Conservation (phyloP, 1,284 basidiomycete genomes). For the Ceratobasidium sp. region DNA sequence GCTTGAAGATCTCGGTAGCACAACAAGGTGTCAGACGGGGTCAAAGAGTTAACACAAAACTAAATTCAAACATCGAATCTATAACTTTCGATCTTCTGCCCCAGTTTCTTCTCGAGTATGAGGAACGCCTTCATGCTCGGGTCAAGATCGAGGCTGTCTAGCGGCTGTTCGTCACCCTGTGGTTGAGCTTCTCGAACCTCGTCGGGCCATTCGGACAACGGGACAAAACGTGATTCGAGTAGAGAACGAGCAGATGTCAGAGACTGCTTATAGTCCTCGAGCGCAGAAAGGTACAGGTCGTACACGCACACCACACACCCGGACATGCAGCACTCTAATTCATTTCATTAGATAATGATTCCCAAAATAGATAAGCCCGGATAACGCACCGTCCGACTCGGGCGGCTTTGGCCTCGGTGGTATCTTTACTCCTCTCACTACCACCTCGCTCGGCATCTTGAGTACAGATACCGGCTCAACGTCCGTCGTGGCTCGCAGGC, state of each 20-base stretch:
- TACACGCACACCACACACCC: constrained; percentile 61
- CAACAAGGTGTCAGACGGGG: too few relatives aligned
- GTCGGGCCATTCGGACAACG: constrained; percentile 53
- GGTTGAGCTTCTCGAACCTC: constrained; percentile 46
- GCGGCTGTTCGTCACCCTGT: neutral
- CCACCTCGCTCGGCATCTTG: neutral
- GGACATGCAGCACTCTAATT: constrained; percentile 58
- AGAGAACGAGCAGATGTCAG: constrained; percentile 50
- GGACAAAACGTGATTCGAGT: constrained; percentile 49
- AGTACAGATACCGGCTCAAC: neutral
- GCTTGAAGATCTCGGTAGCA: too few relatives aligned
- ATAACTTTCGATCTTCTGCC: too few relatives aligned
- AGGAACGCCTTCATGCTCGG: constrained; percentile 39
- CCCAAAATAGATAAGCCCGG: neutral
- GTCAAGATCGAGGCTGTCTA: constrained; percentile 13
- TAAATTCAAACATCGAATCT: too few relatives aligned
- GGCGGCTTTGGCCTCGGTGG: constrained; percentile 6
- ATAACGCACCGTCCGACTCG: constrained; percentile 22
- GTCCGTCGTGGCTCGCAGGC: constrained; percentile 4
- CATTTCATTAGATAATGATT: neutral
- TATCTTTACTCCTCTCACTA: constrained; percentile 1
- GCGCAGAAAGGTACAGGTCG: constrained; percentile 58
- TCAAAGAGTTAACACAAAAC: too few relatives aligned
- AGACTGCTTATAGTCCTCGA: constrained; percentile 54
- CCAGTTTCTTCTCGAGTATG: constrained; percentile 26